Base-by-base conservation (phyloP, 1,284 basidiomycete species). In the Leccinum subrobustum region DNA sequence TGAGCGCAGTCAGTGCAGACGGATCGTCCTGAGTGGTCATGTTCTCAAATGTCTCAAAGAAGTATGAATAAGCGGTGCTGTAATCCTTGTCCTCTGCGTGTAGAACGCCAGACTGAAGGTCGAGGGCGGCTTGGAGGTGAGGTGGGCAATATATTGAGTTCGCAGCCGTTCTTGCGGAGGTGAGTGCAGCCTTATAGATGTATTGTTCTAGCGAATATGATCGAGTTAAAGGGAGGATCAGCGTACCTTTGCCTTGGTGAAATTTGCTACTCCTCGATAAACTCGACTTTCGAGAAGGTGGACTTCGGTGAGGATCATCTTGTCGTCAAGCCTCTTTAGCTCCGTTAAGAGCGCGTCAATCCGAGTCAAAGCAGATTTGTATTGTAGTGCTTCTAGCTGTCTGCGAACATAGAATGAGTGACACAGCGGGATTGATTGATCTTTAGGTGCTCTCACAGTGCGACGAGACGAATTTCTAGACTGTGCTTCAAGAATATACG, bases 41-140 rank as follows among this genome's bases (percentile, higher is more conserved):
- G 65, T 84, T 88, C 74, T 99, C 96, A 66, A 98, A 96, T 2
- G 95, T 91, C 77, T 99, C 96, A 68, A 94, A 96, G 78, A 98
- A 98, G 80, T 99, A 99, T 1, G 94, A 96, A 75, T 98, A 98
- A 44, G 88, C 96, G 0, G 96, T 99, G 62, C 88, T 96, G 75
- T 98, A 98, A 75, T 99, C 96, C 72, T 97, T 98, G 74, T 98
- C 96, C 67, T 98, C 95, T 0, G 96, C 95, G 68, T 98, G 95
- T 14, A 98, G 82, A 29, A 97, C 85, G 14, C 96, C 93, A 33
- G 89, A 90, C 74, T 98, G 96, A 48, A 98, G 84, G 73, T 98
- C 96, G 35, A 98, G 86, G 37, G 92, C 84, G 2, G 95, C 92
- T 79, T 99, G 96, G 3, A 98, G 85, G 53, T 86, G 79, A 1